Percentiles rank a stretch among this genome's conserved stretches.
These are phyloP conservation scores for Pterocarpus santalinus DNA, from an alignment of 306 rosid species.

Conservation along the genomic window DNA sequence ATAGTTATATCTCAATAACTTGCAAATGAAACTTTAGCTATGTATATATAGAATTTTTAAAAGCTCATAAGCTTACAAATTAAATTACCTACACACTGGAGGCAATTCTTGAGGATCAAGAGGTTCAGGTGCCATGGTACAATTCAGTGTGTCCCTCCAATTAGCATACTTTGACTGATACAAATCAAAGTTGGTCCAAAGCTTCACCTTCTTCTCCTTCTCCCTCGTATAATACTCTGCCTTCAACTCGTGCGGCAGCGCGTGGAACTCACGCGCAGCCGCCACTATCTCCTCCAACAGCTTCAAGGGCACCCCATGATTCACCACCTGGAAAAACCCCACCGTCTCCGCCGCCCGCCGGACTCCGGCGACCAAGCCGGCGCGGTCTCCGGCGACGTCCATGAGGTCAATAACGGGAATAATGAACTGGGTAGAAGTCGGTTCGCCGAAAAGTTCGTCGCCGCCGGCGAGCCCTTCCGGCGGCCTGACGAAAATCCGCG, in stretches of 20 bases:
- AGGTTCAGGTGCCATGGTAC: constrained; percentile 47
- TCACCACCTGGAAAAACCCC: constrained; percentile 40
- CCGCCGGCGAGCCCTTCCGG: constrained; percentile 35
- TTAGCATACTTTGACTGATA: constrained; percentile 43
- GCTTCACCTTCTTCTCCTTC: constrained; percentile 40
- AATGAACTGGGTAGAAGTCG: not conserved
- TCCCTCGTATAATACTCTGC: constrained; percentile 47
- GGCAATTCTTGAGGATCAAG: constrained; percentile 28
- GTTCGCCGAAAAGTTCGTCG: not conserved
- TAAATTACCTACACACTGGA: not conserved
- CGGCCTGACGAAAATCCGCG: constrained; percentile 40
- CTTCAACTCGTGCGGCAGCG: not conserved
- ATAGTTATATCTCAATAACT: not conserved
- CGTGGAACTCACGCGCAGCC: constrained; percentile 28
- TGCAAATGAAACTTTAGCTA: too few relatives aligned
- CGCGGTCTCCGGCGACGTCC: not conserved
- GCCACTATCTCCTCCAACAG: constrained; percentile 14
- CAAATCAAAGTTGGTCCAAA: constrained; percentile 53
- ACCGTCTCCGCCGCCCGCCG: constrained; percentile 37
- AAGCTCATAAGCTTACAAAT: not conserved
- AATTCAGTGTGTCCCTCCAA: constrained; percentile 52
- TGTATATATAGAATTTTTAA: too few relatives aligned
- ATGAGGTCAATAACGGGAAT: constrained; percentile 46
- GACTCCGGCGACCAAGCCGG: constrained; percentile 30
- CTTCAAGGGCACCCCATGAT: not conserved